Percentiles rank a stretch among this genome's conserved stretches.
Conservation (phyloP, 2,329 filamentous ascomycete genomes). For the Metarhizium sp. region DNA sequence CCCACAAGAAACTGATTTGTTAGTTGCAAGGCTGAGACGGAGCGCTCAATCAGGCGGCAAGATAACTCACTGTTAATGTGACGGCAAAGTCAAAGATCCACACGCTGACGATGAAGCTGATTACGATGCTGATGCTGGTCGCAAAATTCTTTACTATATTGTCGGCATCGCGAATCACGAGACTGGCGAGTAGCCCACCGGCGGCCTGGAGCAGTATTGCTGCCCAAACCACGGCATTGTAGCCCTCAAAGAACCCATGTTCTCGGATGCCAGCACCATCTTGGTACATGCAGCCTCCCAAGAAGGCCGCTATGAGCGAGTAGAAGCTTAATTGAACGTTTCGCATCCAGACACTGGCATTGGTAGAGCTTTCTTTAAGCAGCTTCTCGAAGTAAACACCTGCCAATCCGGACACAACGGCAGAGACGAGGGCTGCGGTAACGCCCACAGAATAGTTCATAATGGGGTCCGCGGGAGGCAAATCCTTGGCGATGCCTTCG, state of each 20-base stretch:
- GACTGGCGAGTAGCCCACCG: slow-evolving; percentile 66
- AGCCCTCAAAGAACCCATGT: slow-evolving; percentile 88
- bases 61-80: slow-evolving; percentile 56
- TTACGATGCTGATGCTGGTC: slow-evolving; percentile 80
- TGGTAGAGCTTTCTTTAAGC: slow-evolving; percentile 69
- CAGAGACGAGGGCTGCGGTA: slow-evolving; percentile 67
- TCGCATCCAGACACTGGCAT: slow-evolving; percentile 80
- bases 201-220: slow-evolving; percentile 74
- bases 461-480: slow-evolving; percentile 33
- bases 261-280: slow-evolving; percentile 77
- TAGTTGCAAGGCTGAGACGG: not conserved
- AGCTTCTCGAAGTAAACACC: slow-evolving; percentile 88
- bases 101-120: slow-evolving; percentile 78
- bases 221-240: slow-evolving; percentile 85
- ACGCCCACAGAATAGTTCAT: slow-evolving; percentile 78
- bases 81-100: slow-evolving; percentile 76
- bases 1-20: slow-evolving; percentile 65
- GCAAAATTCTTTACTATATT: slow-evolving; percentile 94
- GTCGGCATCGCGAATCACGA: slow-evolving; percentile 31
- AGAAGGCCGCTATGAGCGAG: slow-evolving; percentile 79
- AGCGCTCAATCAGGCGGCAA: not conserved
- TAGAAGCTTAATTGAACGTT: slow-evolving; percentile 95
- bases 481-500: slow-evolving; percentile 67
- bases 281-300: slow-evolving; percentile 77
- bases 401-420: slow-evolving; percentile 72